Evolutionary conservation across 768 basidiomycete species (phyloP).

Genomic region (Hysterangium stoloniferum): DNA sequence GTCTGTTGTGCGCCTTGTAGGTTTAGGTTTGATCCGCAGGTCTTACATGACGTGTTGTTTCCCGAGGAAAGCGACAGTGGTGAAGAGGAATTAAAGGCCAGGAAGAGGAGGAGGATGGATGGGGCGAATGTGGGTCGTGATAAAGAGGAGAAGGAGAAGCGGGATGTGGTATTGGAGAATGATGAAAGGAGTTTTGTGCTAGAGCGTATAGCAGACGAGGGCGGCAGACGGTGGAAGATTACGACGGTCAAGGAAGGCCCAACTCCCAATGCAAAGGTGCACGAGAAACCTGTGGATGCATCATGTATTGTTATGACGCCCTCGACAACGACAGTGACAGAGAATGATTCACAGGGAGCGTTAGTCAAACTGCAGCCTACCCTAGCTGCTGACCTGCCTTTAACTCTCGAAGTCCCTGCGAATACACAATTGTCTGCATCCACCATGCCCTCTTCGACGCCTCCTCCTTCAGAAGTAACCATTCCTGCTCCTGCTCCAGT

Average conservation of each 20-base stretch:
- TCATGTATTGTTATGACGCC: too few relatives aligned
- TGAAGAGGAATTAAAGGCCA: too few relatives aligned
- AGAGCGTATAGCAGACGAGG: not conserved
- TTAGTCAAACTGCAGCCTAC: too few relatives aligned
- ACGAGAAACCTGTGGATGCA: too few relatives aligned
- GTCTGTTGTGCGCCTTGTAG: not conserved
- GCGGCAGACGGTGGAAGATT: not conserved
- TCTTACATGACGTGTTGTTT: not conserved
- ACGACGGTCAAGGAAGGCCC: too few relatives aligned
- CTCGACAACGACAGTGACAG: too few relatives aligned
- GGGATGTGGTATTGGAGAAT: not conserved
- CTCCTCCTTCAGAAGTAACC: too few relatives aligned
- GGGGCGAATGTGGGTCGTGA: not conserved
- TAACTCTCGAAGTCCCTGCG: too few relatives aligned
- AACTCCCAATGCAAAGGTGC: too few relatives aligned
- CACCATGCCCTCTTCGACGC: conserved; percentile 20
- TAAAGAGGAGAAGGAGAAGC: not conserved
- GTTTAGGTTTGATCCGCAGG: conserved; percentile 1
- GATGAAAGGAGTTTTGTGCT: not conserved
- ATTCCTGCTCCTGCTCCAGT: not conserved
- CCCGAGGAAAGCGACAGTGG: not conserved
- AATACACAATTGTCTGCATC: too few relatives aligned
- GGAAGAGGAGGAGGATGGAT: not conserved
- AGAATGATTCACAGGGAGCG: too few relatives aligned
- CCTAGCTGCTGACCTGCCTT: too few relatives aligned